These are phyloP conservation scores for Middelhovenomyces tepae DNA, from an alignment of 805 yeast species.

Conservation along the genomic window DNA sequence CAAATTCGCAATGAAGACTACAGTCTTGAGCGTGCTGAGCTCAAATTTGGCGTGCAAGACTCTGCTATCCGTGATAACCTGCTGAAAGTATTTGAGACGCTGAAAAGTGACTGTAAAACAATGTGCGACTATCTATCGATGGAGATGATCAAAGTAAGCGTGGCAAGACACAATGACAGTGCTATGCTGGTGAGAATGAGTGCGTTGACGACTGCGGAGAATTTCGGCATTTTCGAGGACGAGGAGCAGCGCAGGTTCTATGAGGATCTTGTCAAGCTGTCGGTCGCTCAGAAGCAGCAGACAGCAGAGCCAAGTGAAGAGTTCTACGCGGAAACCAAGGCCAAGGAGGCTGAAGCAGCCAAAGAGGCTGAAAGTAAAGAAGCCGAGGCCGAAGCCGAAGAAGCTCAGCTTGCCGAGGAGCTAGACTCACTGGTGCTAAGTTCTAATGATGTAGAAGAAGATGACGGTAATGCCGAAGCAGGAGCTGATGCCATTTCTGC, in stretches of 20 bases:
- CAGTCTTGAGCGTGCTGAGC: too few relatives aligned
- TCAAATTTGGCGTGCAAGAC: too few relatives aligned
- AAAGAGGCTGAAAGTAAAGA: constrained; percentile 9
- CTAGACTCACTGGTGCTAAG: constrained; percentile 1
- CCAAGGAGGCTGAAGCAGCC: constrained; percentile 10
- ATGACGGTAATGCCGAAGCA: constrained; percentile 36
- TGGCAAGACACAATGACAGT: constrained; percentile 18
- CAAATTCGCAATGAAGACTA: too few relatives aligned
- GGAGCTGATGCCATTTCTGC: constrained; percentile 38
- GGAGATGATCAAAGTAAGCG: constrained; percentile 29
- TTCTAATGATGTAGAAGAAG: constrained; percentile 16
- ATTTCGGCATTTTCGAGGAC: constrained; percentile 48
- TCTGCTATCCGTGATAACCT: too few relatives aligned
- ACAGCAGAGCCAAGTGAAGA: too few relatives aligned
- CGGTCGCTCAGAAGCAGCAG: too few relatives aligned
- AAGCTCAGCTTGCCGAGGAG: constrained; percentile 21
- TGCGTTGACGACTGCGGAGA: too few relatives aligned
- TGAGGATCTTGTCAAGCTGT: constrained; percentile 54
- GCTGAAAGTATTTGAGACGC: constrained; percentile 31
- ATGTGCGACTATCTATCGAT: constrained; percentile 37
- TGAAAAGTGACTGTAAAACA: constrained; percentile 34
- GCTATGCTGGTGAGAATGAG: constrained; percentile 9
- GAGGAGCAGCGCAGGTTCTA: constrained; percentile 62
- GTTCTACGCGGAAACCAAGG: too few relatives aligned
- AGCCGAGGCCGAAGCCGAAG: constrained; percentile 7